phyloP scores from a whole-genome alignment of 192 early-diverging fungal species.

The Backusella luteola region DNA sequence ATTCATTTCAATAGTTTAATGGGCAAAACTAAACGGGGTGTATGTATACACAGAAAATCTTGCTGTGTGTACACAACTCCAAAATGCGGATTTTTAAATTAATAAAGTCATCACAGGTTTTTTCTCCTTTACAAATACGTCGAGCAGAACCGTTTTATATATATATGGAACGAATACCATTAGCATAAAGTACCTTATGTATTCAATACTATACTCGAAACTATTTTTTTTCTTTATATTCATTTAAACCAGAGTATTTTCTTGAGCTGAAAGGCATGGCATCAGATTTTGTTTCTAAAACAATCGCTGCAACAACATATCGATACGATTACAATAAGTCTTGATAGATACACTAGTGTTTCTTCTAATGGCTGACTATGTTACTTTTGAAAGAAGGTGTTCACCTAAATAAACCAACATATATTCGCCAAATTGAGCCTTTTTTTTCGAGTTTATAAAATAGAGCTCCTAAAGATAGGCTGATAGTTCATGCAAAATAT shows the following conservation, averaged over 20 bases:
- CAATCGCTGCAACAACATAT: background rate
- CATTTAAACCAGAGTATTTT: background rate
- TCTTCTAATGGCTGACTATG: background rate
- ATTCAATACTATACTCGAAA: background rate
- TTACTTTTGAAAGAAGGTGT: background rate
- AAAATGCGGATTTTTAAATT: background rate
- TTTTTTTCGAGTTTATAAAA: background rate
- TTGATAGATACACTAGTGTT: background rate
- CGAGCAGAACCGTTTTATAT: background rate
- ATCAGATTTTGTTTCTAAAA: too few species aligned
- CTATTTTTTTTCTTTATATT: background rate
- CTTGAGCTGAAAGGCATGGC: background rate
- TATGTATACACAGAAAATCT: background rate
- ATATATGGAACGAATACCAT: background rate
- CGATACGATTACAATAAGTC: background rate
- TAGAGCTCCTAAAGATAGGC: background rate
- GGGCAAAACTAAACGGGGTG: background rate
- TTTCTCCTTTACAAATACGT: background rate
- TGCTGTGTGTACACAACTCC: background rate
- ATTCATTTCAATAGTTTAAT: background rate
- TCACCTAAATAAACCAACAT: background rate
- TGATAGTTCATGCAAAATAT: background rate
- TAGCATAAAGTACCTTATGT: background rate
- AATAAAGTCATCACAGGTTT: background rate
- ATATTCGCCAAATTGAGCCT: background rate